Evolutionary conservation across 306 rosid species (phyloP).

Genomic region (Acmispon strigosus): DNA sequence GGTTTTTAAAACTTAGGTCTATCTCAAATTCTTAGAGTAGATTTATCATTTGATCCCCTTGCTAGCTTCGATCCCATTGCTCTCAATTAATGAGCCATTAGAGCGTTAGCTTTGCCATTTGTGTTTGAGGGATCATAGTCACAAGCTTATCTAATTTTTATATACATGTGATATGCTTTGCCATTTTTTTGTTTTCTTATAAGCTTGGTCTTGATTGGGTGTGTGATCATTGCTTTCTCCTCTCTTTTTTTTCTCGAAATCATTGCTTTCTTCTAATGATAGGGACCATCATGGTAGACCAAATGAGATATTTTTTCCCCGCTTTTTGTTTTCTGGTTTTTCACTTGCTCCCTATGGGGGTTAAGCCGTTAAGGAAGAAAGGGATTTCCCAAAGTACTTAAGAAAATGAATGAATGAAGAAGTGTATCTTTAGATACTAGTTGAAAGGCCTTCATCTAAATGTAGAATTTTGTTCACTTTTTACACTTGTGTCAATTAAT

Average conservation of each 20-base stretch:
- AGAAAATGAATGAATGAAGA: background rate
- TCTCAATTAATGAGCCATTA: constrained; percentile 27
- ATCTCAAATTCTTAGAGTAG: background rate
- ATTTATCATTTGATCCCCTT: background rate
- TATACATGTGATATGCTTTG: background rate
- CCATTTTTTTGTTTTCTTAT: background rate
- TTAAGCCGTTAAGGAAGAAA: constrained; percentile 22
- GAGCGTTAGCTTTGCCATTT: background rate
- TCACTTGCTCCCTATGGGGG: constrained; percentile 24
- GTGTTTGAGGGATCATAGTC: background rate
- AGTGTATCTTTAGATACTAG: background rate
- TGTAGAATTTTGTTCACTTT: no score
- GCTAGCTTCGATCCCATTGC: constrained; percentile 20
- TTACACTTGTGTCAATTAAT: no score
- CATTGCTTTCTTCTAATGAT: constrained; percentile 15
- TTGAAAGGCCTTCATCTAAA: no score
- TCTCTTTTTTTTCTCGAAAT: no score
- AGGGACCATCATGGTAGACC: constrained; percentile 31
- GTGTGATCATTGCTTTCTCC: constrained; percentile 12
- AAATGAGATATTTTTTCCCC: background rate
- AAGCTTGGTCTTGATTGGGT: background rate
- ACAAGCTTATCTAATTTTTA: background rate
- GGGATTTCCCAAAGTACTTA: constrained; percentile 19
- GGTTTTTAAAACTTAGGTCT: no score
- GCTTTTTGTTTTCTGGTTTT: background rate